Evolutionary conservation across 441 rosid genomes (phyloP), one percentile per base, ranked within the genome.

Genomic region (Mallotus repandus): DNA sequence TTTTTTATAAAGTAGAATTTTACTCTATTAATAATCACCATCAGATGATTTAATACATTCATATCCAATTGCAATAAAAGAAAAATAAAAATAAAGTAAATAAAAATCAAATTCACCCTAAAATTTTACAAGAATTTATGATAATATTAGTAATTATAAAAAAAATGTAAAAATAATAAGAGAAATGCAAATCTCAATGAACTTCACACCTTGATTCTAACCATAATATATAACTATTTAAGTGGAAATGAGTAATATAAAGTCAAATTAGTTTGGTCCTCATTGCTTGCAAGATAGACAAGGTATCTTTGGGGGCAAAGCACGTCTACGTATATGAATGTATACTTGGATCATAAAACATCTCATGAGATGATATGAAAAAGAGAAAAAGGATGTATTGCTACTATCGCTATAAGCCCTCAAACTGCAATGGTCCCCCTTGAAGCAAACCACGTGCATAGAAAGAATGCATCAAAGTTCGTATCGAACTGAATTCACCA

Each of bases 391-490:
- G n/a, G n/a, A 8, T n/a, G 15, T 9, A 18, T 5, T 43, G 32
- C 32, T 29, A 29, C 46, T 9, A 43, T 43, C 3, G 46, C 12
- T 53, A 18, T 15, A 25, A 63, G 58, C n/a, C 3, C 10, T 29
- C 32, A 54, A 63, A 55, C 16, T 29, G 72, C 10, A 4, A 46
- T 78, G 85, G 82, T 74, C 86, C 84, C 80, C 76, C 32, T 29
- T 29, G 54, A 54, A 71, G 79, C 86, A 75, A 78, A 54, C 82
- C 89, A 84, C 86, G 86, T 86, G 89, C 85, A 76, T 35, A 25
- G 72, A 11, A 8, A 49, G 53, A 49, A 68, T 76, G 79, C 88
- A 79, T 81, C 80, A 81, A 81, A 79, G 80, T 72, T 76, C 62
- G 81, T 74, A 74, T 72, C 75, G 35, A 54, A 62, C 64, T 32